Conservation (phyloP, 768 basidiomycete genomes). For the Bullera alba region DNA sequence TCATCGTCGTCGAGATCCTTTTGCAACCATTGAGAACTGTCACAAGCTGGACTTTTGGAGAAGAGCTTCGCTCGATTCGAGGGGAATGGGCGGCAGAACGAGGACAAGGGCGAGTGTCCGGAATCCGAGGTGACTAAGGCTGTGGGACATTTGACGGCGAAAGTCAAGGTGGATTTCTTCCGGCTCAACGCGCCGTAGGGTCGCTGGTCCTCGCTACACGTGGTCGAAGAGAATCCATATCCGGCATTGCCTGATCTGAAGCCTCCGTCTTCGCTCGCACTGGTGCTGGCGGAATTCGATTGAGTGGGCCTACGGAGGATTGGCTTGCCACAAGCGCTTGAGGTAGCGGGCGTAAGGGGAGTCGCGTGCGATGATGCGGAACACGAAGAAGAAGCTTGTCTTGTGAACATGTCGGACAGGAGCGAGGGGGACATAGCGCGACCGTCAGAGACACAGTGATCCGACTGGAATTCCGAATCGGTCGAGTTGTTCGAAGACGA, state of each 20-base stretch:
- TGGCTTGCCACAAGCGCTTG: neutral
- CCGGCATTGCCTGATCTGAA: too few species aligned
- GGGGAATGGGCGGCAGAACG: neutral
- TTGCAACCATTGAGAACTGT: neutral
- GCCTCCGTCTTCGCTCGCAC: neutral
- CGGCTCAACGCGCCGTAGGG: neutral
- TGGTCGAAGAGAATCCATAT: neutral
- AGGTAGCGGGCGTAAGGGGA: neutral
- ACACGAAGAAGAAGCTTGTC: neutral
- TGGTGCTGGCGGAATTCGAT: neutral
- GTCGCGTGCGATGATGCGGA: neutral
- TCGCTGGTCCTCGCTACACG: neutral
- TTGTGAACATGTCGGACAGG: neutral
- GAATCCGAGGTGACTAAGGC: neutral
- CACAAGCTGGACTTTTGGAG: too few species aligned
- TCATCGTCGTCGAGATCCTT: neutral
- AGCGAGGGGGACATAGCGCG: neutral
- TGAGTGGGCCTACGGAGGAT: neutral
- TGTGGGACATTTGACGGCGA: slow-evolving; percentile 1
- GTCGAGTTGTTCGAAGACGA: neutral
- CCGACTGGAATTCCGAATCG: neutral
- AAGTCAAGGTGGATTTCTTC: slow-evolving; percentile 1
- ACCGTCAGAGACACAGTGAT: neutral
- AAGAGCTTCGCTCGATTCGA: neutral
- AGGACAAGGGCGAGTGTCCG: neutral